Evolutionary conservation across 345 rosid genomes (phyloP).

Genomic region (Brassica cretica): DNA sequence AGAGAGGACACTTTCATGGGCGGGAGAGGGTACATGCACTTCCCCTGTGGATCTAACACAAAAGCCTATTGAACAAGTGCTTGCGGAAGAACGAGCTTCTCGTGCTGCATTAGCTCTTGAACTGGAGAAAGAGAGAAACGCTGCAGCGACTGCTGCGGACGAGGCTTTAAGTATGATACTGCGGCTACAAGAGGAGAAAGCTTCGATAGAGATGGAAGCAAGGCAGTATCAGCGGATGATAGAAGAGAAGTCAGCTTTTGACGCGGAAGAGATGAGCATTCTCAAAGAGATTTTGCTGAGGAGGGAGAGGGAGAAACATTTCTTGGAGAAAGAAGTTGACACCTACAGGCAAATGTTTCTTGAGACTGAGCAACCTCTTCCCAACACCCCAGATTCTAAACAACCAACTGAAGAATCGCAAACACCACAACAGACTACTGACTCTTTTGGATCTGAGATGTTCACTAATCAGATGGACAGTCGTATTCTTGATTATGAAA

Average conservation of each 20-base stretch:
- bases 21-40: conserved; percentile 31
- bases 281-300: conserved; percentile 68
- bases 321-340: conserved; percentile 70
- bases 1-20: conserved; percentile 33
- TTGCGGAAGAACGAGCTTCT: conserved; percentile 53
- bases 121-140: conserved; percentile 76
- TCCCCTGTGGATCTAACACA: conserved; percentile 36
- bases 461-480: conserved; percentile 28
- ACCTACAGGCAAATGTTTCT: conserved; percentile 48
- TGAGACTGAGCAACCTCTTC: conserved; percentile 42
- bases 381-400: conserved; percentile 24
- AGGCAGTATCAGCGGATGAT: conserved; percentile 76
- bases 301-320: conserved; percentile 73
- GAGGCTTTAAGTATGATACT: conserved; percentile 75
- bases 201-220: conserved; percentile 65
- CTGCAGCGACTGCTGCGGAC: conserved; percentile 73
- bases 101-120: conserved; percentile 50
- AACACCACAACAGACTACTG: neutral
- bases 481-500: conserved; percentile 17
- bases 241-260: conserved; percentile 73
- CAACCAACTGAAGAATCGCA: neutral
- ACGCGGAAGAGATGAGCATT: conserved; percentile 73
- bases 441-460: conserved; percentile 36
- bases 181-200: conserved; percentile 70
- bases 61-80: conserved; percentile 44